Evolutionary conservation across 768 basidiomycete genomes (phyloP), one percentile per base, ranked within the genome.

Genomic region (Hypholoma fasciculare): DNA sequence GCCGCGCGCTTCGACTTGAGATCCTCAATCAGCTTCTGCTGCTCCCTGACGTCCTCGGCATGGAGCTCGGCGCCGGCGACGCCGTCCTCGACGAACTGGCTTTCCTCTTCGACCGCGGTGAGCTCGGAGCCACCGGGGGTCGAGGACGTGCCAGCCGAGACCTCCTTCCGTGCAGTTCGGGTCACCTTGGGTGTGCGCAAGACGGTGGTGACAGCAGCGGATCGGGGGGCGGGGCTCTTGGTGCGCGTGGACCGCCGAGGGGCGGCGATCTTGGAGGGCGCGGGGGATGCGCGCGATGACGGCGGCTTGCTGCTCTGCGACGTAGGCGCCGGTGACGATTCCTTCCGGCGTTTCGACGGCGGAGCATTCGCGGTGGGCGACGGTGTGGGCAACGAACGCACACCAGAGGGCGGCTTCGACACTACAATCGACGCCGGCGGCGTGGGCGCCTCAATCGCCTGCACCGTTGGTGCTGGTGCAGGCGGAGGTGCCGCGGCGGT

Each of bases 21-120:
- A 52, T 82, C 79, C 40, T 83, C 80, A 50, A 95, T 91, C 67
- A 96, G 71, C 65, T 85, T 85, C 71, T 85, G 84, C 73, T 94
- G 90, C 66, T 93, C 91, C 34, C 76, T 78, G 43, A 96, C 80
- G 69, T 94, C 92, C 64, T 87, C 78, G 39, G 84, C 78, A 6
- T 80, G 82, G 68, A 90, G 79, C 65, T 87, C 83, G 19, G 83
- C 78, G 30, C 81, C 84, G 1, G 85, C 81, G 2, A 88, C 74
- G 17, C 66, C 67, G 26, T 80, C 77, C 42, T 86, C 83, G 20
- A 85, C 73, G 0, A 75, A 71, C 58, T 84, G 85, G 0, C 72
- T 77, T 34, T 89, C 87, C 64, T 88, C 87, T 49, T 90, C 89
- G 3, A 88, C 85, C 1, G 78, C 76, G 0, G 86, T 84, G 67